phyloP scores from a whole-genome alignment of 1,284 basidiomycete species.

The Cystobasidium sp. region DNA sequence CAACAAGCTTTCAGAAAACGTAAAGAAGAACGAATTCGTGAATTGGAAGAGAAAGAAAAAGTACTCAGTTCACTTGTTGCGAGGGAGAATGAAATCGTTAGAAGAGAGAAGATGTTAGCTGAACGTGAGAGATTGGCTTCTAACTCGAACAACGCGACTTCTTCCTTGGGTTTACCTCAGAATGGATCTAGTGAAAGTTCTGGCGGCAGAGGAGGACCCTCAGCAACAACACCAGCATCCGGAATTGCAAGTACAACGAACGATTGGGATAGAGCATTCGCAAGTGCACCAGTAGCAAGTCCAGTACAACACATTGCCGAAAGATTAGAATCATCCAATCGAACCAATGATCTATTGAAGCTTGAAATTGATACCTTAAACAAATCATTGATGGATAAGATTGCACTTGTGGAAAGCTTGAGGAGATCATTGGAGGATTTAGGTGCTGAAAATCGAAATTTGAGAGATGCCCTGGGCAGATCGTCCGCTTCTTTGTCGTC shows the following conservation, averaged over 20 bases:
- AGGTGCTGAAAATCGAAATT: conserved; percentile 27
- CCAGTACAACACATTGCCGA: conserved; percentile 16
- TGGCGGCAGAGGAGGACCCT: background rate
- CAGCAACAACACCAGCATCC: background rate
- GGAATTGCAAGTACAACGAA: background rate
- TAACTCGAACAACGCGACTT: background rate
- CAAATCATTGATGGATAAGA: conserved; percentile 7
- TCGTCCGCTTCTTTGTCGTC: background rate
- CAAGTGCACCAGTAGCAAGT: conserved; percentile 15
- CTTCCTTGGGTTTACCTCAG: background rate
- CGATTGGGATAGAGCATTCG: conserved; percentile 29
- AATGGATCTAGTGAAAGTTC: no score
- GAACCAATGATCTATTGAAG: conserved; percentile 4
- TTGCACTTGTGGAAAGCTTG: background rate
- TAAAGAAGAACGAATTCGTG: conserved; percentile 42
- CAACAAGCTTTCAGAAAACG: conserved; percentile 45
- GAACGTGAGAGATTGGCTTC: background rate
- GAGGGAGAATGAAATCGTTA: conserved; percentile 21
- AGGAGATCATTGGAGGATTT: conserved; percentile 31
- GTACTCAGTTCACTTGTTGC: conserved; percentile 19
- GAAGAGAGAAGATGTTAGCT: conserved; percentile 11
- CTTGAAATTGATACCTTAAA: conserved; percentile 5
- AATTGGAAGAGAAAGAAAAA: conserved; percentile 43
- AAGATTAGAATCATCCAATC: conserved; percentile 13
- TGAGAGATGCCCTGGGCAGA: conserved; percentile 5